Percentiles rank a stretch among this genome's conserved stretches.
phyloP scores from a whole-genome alignment of 768 basidiomycete genomes.

The Hysterangium stoloniferum region DNA sequence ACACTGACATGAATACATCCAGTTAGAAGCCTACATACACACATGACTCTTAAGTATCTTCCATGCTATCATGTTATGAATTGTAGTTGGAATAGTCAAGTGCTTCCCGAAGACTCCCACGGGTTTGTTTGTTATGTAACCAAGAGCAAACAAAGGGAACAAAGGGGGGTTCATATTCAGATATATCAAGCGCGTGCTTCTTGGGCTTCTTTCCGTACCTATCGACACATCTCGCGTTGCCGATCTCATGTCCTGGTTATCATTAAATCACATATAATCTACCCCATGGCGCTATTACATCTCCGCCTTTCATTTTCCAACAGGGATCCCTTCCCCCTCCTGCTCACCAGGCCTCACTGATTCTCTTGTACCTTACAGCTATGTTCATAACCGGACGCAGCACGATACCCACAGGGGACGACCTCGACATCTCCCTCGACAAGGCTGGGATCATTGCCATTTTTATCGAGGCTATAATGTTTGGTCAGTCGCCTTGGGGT shows the following conservation, averaged over 20 bases:
- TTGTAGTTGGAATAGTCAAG: too few species aligned
- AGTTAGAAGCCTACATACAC: too few species aligned
- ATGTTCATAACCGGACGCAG: neutral
- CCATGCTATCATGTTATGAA: too few species aligned
- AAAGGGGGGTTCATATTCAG: slow-evolving; percentile 3
- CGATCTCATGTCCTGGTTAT: neutral
- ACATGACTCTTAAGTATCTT: too few species aligned
- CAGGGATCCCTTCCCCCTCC: neutral
- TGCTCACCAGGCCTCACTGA: too few species aligned
- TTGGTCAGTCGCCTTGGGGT: neutral
- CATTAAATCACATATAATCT: neutral
- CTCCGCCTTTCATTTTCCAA: neutral
- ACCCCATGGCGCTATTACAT: neutral
- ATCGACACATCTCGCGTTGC: neutral
- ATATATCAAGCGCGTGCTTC: neutral
- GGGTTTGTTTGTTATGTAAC: too few species aligned
- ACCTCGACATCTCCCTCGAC: slow-evolving; percentile 2
- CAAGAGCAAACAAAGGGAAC: neutral
- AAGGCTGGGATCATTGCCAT: slow-evolving; percentile 7
- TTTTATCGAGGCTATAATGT: slow-evolving; percentile 2
- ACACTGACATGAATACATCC: too few species aligned
- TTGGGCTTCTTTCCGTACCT: too few species aligned
- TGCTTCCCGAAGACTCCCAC: too few species aligned
- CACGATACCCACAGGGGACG: neutral
- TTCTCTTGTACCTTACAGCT: neutral